Percentiles rank a stretch among this genome's conserved stretches.
Conservation (phyloP, 768 basidiomycete species). For the Psilocybe azurescens region DNA sequence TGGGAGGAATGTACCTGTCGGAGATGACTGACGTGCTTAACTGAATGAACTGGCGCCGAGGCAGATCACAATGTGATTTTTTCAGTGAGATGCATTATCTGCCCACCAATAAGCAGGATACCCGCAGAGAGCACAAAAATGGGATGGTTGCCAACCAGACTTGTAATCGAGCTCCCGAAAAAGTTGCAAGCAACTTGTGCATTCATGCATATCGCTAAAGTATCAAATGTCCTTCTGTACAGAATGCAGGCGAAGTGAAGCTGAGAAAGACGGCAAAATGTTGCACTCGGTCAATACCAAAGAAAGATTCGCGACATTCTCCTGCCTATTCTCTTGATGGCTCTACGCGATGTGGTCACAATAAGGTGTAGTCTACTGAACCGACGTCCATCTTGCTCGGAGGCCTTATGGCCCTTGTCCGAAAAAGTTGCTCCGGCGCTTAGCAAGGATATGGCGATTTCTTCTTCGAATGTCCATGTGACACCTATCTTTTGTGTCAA, state of each 20-base stretch:
- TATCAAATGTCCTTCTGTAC: no score
- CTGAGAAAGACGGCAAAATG: no score
- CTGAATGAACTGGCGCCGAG: background rate
- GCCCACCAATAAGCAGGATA: no score
- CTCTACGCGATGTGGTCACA: slow-evolving; percentile 12
- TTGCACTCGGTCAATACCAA: background rate
- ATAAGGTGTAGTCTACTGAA: slow-evolving; percentile 1
- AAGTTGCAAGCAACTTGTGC: no score
- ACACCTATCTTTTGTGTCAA: background rate
- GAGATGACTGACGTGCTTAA: slow-evolving; percentile 26
- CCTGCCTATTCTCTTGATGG: slow-evolving; percentile 4
- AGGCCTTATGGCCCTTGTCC: slow-evolving; percentile 4
- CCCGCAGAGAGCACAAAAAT: no score
- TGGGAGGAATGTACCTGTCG: slow-evolving; percentile 58
- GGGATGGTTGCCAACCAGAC: no score
- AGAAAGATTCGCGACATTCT: background rate
- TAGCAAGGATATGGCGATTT: slow-evolving; percentile 28
- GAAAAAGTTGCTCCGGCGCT: slow-evolving; percentile 17
- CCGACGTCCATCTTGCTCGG: background rate
- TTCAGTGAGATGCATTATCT: no score
- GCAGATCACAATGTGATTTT: no score
- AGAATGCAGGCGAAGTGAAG: no score
- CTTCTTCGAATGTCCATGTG: slow-evolving; percentile 28
- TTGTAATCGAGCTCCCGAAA: no score
- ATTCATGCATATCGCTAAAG: no score